Conservation (phyloP, 345 rosid genomes). For the Iberis pinnata region DNA sequence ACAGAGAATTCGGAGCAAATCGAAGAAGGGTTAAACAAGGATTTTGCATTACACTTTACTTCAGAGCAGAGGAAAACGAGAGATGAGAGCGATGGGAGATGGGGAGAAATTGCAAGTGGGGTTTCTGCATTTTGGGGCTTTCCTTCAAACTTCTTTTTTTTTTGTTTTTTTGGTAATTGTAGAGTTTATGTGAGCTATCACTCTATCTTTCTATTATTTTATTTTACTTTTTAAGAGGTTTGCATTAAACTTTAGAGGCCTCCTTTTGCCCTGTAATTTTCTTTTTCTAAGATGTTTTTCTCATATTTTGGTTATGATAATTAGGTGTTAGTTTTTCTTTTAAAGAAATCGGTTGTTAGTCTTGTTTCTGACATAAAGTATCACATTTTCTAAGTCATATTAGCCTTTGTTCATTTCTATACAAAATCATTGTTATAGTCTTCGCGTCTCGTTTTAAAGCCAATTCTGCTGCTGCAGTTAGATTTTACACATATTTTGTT, state of each 20-base stretch:
- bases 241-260: conserved; percentile 24
- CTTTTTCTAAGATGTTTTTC: too few species aligned
- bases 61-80: conserved; percentile 25
- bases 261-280: too few species aligned
- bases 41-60: conserved; percentile 19
- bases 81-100: conserved; percentile 27
- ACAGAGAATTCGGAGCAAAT: conserved; percentile 21
- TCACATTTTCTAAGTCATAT: too few species aligned
- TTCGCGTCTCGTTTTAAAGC: too few species aligned
- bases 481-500: too few species aligned
- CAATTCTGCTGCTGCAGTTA: too few species aligned
- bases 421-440: too few species aligned
- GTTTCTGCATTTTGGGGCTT: conserved; percentile 38
- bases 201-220: too few species aligned
- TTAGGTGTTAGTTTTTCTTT: too few species aligned
- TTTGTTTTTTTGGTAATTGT: background rate
- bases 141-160: conserved; percentile 22
- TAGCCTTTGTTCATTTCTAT: too few species aligned
- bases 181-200: conserved; percentile 28
- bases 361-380: too few species aligned
- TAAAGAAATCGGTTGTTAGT: too few species aligned
- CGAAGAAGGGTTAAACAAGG: conserved; percentile 11
- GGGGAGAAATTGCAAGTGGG: conserved; percentile 31
- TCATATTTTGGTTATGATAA: conserved; percentile 14
- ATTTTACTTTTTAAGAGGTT: conserved; percentile 26